phyloP scores from a whole-genome alignment of 2,329 filamentous ascomycete genomes.

The Hypoxylon sp. region DNA sequence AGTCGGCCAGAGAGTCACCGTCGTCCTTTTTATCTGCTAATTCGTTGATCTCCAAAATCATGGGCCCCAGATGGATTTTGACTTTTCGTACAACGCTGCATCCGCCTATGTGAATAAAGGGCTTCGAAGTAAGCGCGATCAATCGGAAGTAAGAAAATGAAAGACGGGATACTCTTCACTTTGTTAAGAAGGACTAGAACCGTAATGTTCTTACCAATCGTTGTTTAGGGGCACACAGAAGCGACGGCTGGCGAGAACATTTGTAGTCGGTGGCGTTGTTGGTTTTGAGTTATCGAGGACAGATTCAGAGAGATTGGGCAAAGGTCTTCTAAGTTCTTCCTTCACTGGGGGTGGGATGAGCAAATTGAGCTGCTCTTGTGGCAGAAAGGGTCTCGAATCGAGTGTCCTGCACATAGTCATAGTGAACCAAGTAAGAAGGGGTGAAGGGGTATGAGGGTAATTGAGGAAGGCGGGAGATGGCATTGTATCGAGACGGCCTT shows the following conservation, averaged over 20 bases:
- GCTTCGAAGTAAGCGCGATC: neutral
- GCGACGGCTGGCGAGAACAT: too few species aligned
- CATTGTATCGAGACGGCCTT: neutral
- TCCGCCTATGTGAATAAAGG: conserved; percentile 8
- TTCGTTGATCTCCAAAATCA: conserved; percentile 2
- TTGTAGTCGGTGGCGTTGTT: neutral
- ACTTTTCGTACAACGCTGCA: conserved; percentile 29
- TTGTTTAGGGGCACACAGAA: neutral
- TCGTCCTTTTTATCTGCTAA: conserved; percentile 1
- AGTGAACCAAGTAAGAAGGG: conserved; percentile 12
- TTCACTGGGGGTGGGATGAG: conserved; percentile 19
- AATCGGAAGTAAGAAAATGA: conserved; percentile 33
- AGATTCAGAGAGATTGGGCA: conserved; percentile 23
- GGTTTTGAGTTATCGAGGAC: conserved; percentile 4
- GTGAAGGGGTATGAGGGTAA: neutral
- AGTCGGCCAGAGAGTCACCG: conserved; percentile 13
- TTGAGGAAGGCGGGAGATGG: neutral
- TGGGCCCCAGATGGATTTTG: conserved; percentile 30
- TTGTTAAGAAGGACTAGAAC: conserved; percentile 29
- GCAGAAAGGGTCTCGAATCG: conserved; percentile 27
- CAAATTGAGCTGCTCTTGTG: conserved; percentile 17
- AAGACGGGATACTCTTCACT: conserved; percentile 18
- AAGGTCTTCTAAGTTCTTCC: conserved; percentile 23
- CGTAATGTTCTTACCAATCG: conserved; percentile 17
- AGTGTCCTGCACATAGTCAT: conserved; percentile 24